These are phyloP conservation scores for Entomortierella chlamydospora DNA, from an alignment of 192 early-diverging fungal species.

Conservation along the genomic window DNA sequence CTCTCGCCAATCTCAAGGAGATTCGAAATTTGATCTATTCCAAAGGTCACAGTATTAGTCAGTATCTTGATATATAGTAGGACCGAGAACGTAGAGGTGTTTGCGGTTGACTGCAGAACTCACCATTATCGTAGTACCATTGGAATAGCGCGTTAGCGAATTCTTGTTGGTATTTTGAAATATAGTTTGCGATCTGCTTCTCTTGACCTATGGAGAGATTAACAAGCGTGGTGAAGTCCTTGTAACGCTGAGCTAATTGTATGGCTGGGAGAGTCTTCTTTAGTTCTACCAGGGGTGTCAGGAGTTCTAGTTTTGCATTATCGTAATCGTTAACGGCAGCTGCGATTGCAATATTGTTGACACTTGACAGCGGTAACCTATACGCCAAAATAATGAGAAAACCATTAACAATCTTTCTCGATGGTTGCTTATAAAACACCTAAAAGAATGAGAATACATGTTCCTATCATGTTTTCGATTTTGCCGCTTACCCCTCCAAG, in stretches of 20 bases:
- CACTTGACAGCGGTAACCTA: constrained; percentile 11
- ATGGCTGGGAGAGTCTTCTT: constrained; percentile 26
- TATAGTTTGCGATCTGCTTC: constrained; percentile 6
- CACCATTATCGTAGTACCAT: constrained; percentile 47
- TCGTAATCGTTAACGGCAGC: constrained; percentile 20
- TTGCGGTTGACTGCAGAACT: no score
- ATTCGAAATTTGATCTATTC: constrained; percentile 14
- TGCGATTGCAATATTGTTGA: constrained; percentile 14
- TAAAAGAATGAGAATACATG: no score
- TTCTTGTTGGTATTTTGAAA: constrained; percentile 44
- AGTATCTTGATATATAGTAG: no score
- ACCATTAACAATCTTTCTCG: no score
- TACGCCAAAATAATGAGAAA: not conserved
- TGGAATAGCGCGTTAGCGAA: constrained; percentile 50
- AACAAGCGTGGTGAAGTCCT: constrained; percentile 43
- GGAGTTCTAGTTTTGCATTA: constrained; percentile 11
- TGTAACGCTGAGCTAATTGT: constrained; percentile 35
- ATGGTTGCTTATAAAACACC: no score
- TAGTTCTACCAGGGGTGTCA: constrained; percentile 29
- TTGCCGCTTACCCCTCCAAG: constrained; percentile 36
- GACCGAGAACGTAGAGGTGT: no score
- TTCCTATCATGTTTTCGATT: no score
- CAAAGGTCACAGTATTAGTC: not conserved
- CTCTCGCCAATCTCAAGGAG: constrained; percentile 33
- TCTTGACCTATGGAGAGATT: constrained; percentile 20